Evolutionary conservation across 768 basidiomycete genomes (phyloP).

Genomic region (Gautieria morchelliformis): DNA sequence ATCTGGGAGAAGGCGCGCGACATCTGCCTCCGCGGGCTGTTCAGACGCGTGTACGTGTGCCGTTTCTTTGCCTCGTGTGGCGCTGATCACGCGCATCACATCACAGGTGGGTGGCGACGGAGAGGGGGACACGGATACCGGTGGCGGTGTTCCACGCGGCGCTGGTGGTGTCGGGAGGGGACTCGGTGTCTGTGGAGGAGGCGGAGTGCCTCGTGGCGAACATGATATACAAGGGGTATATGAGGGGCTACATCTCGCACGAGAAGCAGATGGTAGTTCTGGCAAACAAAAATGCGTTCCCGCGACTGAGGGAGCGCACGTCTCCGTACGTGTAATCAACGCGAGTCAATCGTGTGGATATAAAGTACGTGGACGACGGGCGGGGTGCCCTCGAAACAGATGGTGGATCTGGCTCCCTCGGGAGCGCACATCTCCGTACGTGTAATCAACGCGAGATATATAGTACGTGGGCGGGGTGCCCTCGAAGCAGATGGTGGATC

Average conservation of each 20-base stretch:
- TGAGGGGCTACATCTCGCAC: conserved; percentile 95
- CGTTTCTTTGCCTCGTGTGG: background rate
- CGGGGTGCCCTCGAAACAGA: no score
- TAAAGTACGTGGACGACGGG: no score
- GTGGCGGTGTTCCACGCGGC: conserved; percentile 75
- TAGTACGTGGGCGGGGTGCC: no score
- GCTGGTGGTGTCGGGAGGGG: conserved; percentile 49
- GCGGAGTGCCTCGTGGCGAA: conserved; percentile 92
- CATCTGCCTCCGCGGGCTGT: conserved; percentile 73
- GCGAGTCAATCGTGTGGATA: background rate
- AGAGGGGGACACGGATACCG: conserved; percentile 69
- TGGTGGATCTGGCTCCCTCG: conserved; percentile 87
- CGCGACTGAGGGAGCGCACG: conserved; percentile 45
- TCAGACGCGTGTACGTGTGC: conserved; percentile 64
- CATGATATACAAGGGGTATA: conserved; percentile 88
- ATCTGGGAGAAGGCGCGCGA: conserved; percentile 84
- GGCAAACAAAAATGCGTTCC: conserved; percentile 72
- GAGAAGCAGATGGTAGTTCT: conserved; percentile 92
- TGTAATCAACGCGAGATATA: background rate
- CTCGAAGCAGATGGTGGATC: conserved; percentile 87
- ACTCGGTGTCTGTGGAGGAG: conserved; percentile 55
- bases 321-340: background rate
- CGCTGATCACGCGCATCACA: background rate
- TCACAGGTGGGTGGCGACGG: conserved; percentile 73
- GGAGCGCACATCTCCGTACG: conserved; percentile 23